Base-by-base conservation (phyloP, 805 yeast genomes). In the Saccharomycopsis lassenensis region DNA sequence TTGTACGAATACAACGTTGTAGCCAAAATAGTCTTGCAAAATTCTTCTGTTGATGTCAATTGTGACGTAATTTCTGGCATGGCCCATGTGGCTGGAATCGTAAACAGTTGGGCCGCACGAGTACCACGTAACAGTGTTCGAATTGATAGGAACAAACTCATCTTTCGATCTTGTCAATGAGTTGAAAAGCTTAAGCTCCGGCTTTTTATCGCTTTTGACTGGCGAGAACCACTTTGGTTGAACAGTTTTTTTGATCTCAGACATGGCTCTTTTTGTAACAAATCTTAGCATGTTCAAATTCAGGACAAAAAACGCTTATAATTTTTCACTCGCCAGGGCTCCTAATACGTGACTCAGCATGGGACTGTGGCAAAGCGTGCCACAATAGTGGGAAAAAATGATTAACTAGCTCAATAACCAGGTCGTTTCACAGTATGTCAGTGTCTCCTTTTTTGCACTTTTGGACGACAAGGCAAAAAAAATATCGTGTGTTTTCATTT, bases 91-190 rank as follows among this genome's bases (percentile, higher is more conserved):
- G 35, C 87, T 74, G 23, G 91, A 75, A 58, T 91, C 95, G 54
- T 91, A 91, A 11, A 91, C 98, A 0, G 98, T 91, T 8, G 98
- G 98, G 4, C 98, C 98, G 69, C 98, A 91, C 40, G 86, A 82
- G 62, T 91, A 91, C 98, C 98, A 91, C 1, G 86, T 70, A 33
- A 91, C 81, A 41, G 69, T 71, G 42, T 71, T 70, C 24, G 52
- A 54, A 2, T 71, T 70, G 39, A 64, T 58, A 2, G 97, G 93
- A n/a, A 75, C 57, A 50, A 91, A 89, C 39, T 66, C 79, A 25
- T 73, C 82, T 52, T 89, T 89, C 22, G 74, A 57, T 49, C 93
- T 67, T 3, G 97, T 89, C 48, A 89, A 65, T 4, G 94, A 72
- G 62, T 87, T 87, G 68, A 72, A 85, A 29, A 87, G 55, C 50